phyloP scores from a whole-genome alignment of 371 early-diverging fungal genomes.

The Catenaria anguillulae region DNA sequence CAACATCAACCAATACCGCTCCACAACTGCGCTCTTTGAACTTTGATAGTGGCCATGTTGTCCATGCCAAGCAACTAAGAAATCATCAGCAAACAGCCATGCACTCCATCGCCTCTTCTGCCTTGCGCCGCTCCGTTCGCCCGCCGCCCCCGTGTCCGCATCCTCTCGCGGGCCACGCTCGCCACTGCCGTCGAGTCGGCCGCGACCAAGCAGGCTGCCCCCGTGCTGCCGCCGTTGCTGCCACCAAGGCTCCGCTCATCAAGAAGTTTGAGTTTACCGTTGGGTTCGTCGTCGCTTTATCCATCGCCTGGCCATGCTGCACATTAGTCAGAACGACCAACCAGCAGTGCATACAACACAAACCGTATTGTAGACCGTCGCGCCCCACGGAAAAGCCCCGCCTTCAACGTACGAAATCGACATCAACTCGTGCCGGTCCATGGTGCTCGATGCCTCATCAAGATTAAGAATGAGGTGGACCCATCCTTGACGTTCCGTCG shows the following conservation, averaged over 20 bases:
- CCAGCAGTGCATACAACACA: too few relatives aligned
- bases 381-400: conserved; percentile 72
- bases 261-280: conserved; percentile 70
- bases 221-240: conserved; percentile 19
- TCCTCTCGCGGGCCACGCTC: too few relatives aligned
- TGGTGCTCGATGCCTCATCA: conserved; percentile 65
- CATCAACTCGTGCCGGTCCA: conserved; percentile 79
- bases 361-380: too few relatives aligned
- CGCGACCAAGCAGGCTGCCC: conserved; percentile 12
- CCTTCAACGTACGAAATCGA: conserved; percentile 79
- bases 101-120: background rate
- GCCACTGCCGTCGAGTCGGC: conserved; percentile 4
- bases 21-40: too few relatives aligned
- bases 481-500: conserved; percentile 81
- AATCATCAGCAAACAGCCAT: too few relatives aligned
- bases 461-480: conserved; percentile 91
- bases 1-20: too few relatives aligned
- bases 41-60: too few relatives aligned
- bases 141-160: too few relatives aligned
- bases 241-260: conserved; percentile 25
- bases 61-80: too few relatives aligned
- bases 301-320: too few relatives aligned
- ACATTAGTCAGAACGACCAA: too few relatives aligned
- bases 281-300: too few relatives aligned
- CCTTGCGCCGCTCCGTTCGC: background rate